Conservation (phyloP, 2,329 filamentous ascomycete species). For the Aureobasidium mangrovei region DNA sequence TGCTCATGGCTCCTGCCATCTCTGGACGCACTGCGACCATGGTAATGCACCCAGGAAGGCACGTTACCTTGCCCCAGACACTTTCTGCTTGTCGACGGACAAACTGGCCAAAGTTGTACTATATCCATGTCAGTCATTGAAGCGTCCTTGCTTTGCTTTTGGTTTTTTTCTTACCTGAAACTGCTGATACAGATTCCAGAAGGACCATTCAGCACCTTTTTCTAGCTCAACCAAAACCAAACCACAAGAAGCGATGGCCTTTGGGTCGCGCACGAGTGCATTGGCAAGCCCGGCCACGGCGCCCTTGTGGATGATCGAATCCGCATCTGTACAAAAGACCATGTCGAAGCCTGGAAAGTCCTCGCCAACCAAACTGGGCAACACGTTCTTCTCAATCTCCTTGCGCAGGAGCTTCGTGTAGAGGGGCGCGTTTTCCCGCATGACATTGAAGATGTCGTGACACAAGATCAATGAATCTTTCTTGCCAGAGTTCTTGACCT, state of each 20-base stretch:
- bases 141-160: neutral
- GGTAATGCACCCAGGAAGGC: conserved; percentile 21
- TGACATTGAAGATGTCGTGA: conserved; percentile 21
- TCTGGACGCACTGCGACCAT: conserved; percentile 21
- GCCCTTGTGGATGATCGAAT: conserved; percentile 20
- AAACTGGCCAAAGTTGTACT: conserved; percentile 21
- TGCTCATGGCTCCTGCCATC: conserved; percentile 20
- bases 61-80: conserved; percentile 20
- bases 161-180: conserved; percentile 16
- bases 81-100: conserved; percentile 20
- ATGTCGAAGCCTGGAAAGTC: conserved; percentile 19
- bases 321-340: conserved; percentile 21
- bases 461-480: conserved; percentile 21
- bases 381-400: conserved; percentile 18
- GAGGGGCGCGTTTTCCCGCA: conserved; percentile 17
- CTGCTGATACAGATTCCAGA: conserved; percentile 22
- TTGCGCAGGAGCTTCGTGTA: conserved; percentile 17
- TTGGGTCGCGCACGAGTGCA: conserved; percentile 17
- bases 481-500: conserved; percentile 20
- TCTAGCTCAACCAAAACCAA: conserved; percentile 21
- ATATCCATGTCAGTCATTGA: neutral
- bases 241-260: conserved; percentile 20
- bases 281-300: conserved; percentile 19
- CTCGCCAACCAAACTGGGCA: conserved; percentile 17
- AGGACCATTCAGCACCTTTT: conserved; percentile 20